phyloP scores from a whole-genome alignment of 2,329 filamentous ascomycete species.

The Microcyclospora tardicrescens region DNA sequence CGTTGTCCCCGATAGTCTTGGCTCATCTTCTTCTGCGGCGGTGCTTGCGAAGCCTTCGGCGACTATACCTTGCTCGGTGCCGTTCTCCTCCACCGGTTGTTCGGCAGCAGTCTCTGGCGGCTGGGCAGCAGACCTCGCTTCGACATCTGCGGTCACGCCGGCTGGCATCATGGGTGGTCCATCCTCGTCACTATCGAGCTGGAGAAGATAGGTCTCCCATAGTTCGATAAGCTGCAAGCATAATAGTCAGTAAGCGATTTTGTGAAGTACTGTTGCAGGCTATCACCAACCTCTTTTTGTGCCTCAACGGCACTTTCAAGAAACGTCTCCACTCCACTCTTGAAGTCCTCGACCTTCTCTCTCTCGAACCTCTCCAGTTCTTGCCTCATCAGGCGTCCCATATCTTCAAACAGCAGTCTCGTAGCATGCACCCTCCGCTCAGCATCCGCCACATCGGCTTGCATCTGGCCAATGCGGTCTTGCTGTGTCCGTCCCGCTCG shows the following conservation, averaged over 20 bases:
- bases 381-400: slow-evolving; percentile 81
- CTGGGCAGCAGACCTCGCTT: too few relatives aligned
- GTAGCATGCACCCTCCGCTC: slow-evolving; percentile 89
- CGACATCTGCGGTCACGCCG: slow-evolving; percentile 12
- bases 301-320: slow-evolving; percentile 93
- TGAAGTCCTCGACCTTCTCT: slow-evolving; percentile 98
- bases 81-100: too few relatives aligned
- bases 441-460: slow-evolving; percentile 85
- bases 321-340: slow-evolving; percentile 94
- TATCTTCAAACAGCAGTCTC: slow-evolving; percentile 84
- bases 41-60: too few relatives aligned
- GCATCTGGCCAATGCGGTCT: slow-evolving; percentile 82
- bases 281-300: slow-evolving; percentile 74
- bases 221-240: slow-evolving; percentile 58
- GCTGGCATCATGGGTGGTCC: slow-evolving; percentile 29
- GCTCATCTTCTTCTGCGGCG: slow-evolving; percentile 3
- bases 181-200: slow-evolving; percentile 87
- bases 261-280: not conserved
- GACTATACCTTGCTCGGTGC: too few relatives aligned
- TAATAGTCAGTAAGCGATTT: slow-evolving; percentile 1
- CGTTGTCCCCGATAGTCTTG: slow-evolving; percentile 10
- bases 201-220: slow-evolving; percentile 97
- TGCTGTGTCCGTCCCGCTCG: slow-evolving; percentile 92
- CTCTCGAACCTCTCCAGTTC: slow-evolving; percentile 90
- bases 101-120: too few relatives aligned